These are phyloP conservation scores for Ciborinia camelliae DNA, from an alignment of 2,329 filamentous ascomycete species.

Conservation along the genomic window DNA sequence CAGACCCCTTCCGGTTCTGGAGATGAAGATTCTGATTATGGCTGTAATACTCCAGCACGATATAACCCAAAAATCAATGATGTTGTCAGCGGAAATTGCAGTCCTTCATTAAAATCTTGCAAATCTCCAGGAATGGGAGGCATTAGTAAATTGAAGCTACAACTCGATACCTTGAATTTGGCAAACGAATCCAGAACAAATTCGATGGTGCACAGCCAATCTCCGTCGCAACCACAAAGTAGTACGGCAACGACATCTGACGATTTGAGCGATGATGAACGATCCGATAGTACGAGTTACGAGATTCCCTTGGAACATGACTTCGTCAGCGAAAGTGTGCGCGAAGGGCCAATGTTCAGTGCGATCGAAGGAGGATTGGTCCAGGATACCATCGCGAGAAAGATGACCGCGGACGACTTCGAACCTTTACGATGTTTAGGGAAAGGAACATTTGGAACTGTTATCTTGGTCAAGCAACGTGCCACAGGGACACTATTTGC, in stretches of 20 bases:
- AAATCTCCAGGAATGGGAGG: constrained; percentile 57
- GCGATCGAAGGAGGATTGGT: constrained; percentile 52
- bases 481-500: constrained; percentile 86
- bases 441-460: constrained; percentile 94
- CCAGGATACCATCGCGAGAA: constrained; percentile 53
- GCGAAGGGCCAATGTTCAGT: constrained; percentile 40
- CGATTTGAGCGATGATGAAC: constrained; percentile 54
- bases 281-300: constrained; percentile 76
- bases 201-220: constrained; percentile 54
- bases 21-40: constrained; percentile 54
- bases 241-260: constrained; percentile 33
- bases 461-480: constrained; percentile 86
- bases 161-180: constrained; percentile 75
- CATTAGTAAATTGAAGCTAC: constrained; percentile 77
- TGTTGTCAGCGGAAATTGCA: constrained; percentile 56
- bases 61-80: constrained; percentile 38
- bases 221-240: constrained; percentile 56
- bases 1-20: constrained; percentile 44
- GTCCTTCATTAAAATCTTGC: constrained; percentile 53
- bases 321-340: constrained; percentile 68
- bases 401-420: constrained; percentile 92
- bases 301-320: constrained; percentile 82
- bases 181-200: constrained; percentile 52
- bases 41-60: constrained; percentile 40
- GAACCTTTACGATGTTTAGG: constrained; percentile 87